Evolutionary conservation across 495 filamentous ascomycete genomes (phyloP).

Genomic region (Tuber aestivum): DNA sequence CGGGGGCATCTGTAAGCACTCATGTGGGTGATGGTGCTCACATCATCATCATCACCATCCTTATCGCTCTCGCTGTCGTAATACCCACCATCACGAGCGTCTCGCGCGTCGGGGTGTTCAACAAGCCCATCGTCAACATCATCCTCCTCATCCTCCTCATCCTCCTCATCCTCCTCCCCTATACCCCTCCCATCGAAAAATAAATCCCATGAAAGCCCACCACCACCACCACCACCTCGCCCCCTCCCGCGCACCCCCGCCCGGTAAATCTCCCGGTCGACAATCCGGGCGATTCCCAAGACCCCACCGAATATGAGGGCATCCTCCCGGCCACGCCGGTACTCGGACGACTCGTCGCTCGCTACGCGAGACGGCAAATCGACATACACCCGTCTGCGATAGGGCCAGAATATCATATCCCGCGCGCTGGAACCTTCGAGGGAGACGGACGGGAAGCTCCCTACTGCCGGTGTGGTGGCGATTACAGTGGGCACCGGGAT

Average conservation of each 20-base stretch:
- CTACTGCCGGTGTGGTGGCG: background rate
- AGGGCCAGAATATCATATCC: background rate
- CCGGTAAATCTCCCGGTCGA: background rate
- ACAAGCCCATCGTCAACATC: background rate
- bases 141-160: background rate
- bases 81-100: background rate
- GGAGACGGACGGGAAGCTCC: background rate
- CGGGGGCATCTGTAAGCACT: background rate
- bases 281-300: background rate
- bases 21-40: background rate
- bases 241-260: background rate
- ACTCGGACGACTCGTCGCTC: background rate
- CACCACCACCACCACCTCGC: no score
- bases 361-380: background rate
- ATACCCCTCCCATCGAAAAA: background rate
- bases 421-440: background rate
- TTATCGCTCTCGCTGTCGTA: background rate
- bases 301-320: background rate
- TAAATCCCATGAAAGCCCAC: background rate
- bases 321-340: background rate
- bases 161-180: background rate
- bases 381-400: background rate
- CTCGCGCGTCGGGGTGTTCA: background rate
- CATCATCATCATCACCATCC: background rate
- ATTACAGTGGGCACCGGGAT: background rate